Base-by-base conservation (phyloP, 2,329 filamentous ascomycete genomes). In the Thermochaetoides dissita region DNA sequence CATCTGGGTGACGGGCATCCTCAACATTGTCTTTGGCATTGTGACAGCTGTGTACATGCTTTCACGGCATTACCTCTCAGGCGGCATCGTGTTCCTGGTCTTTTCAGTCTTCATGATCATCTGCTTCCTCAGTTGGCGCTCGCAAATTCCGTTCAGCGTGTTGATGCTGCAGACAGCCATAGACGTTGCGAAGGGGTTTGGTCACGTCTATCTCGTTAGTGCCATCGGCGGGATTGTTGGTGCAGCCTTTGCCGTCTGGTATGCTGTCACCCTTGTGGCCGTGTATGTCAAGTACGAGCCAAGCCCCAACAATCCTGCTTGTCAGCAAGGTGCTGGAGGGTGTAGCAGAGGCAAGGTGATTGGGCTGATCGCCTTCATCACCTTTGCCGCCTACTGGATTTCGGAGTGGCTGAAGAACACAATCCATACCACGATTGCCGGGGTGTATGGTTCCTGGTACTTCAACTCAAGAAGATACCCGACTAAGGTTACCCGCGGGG, bases 341-440 rank as follows among this genome's bases (percentile, higher is more conserved):
- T 95, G 88, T 53, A 79, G 82, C 46, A 69, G 66, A 6, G 84
- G 68, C 40, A 89, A 80, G 50, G 84, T 95, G 36, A 88, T 87
- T 46, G 88, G 88, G 0, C 64, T 95, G 30, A 67, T 94, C 6
- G 84, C 81, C 11, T 95, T 93, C 58, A 74, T 87, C 51, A 94
- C 87, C 0, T 95, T 96, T 55, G 81, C 87, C 41, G 84, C 80
- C 63, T 95, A 93, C 64, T 96, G 89, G 89, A 79, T 94, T 49
- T 81, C 84, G 2, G 89, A 96, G 59, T 89, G 83, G 72, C 66
- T 95, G 53, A 95, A 95, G 67, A 94, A 94, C 62, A 87, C 84
- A 0, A 84, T 94, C 37, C 87, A 96, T 58, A 82, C 81, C 2
- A 87, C 79, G 24, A 82, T 94, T 45, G 83, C 86, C 0, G 88